Conservation (phyloP, 1,139 yeast genomes). For the Nematodospora anomalae region DNA sequence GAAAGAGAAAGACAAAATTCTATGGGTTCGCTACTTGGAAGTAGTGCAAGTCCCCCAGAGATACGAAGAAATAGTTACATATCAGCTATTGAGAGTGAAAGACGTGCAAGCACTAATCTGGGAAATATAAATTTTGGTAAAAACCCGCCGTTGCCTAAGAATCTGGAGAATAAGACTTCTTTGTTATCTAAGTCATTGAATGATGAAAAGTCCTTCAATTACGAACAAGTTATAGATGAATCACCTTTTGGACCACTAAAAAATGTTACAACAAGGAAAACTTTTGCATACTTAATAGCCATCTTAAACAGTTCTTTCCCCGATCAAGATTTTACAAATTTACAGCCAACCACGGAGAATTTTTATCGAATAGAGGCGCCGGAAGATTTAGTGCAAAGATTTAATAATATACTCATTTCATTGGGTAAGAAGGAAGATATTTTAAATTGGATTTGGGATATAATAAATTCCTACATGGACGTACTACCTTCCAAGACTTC, state of each 20-base stretch:
- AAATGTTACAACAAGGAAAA: conserved; percentile 77
- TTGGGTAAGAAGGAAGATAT: conserved; percentile 62
- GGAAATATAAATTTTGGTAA: conserved; percentile 9
- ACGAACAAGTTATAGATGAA: conserved; percentile 34
- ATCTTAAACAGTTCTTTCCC: conserved; percentile 91
- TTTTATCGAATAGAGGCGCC: conserved; percentile 43
- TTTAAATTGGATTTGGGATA: conserved; percentile 80
- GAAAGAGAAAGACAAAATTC: conserved; percentile 45
- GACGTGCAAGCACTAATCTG: conserved; percentile 24
- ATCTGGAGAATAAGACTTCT: conserved; percentile 6
- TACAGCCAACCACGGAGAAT: conserved; percentile 83
- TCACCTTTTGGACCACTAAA: conserved; percentile 96
- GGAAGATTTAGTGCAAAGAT: conserved; percentile 64
- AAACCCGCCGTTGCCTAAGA: conserved; percentile 9
- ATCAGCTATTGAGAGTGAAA: conserved; percentile 24
- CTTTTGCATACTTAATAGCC: conserved; percentile 88
- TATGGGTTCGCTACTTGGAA: conserved; percentile 35
- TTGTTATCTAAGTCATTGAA: conserved; percentile 22
- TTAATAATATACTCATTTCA: conserved; percentile 78
- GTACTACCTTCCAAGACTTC: conserved; percentile 40
- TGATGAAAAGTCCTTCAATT: conserved; percentile 23
- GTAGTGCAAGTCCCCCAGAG: conserved; percentile 35
- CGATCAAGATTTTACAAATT: conserved; percentile 86
- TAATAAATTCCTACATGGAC: conserved; percentile 81
- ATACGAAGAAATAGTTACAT: conserved; percentile 23